Evolutionary conservation across 495 filamentous ascomycete species (phyloP).

Genomic region (Xylaria venustula): DNA sequence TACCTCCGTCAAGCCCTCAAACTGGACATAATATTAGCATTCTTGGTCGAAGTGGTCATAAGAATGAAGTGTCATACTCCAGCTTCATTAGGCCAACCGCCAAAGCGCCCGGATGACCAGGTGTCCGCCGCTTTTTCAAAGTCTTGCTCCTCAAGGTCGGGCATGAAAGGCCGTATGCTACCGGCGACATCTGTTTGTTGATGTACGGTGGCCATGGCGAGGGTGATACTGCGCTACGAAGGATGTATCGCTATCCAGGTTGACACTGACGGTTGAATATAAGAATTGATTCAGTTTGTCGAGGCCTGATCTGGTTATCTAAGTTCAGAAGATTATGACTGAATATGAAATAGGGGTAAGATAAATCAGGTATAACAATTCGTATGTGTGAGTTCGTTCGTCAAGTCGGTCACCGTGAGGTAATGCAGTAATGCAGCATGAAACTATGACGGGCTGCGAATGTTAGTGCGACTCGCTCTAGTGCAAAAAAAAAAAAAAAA

Average conservation of each 20-base stretch:
- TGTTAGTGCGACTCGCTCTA: too few species aligned
- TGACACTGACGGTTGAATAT: too few species aligned
- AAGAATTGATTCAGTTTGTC: too few species aligned
- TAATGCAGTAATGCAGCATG: too few species aligned
- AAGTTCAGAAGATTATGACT: too few species aligned
- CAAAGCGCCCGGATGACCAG: conserved; percentile 2
- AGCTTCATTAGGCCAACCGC: conserved; percentile 46
- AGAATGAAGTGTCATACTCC: conserved; percentile 30
- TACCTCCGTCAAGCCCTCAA: conserved; percentile 45
- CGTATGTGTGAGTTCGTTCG: background rate
- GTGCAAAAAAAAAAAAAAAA: too few species aligned
- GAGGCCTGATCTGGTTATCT: too few species aligned
- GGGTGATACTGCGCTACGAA: background rate
- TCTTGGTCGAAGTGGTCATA: background rate
- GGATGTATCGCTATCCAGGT: too few species aligned
- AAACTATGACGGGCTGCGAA: too few species aligned
- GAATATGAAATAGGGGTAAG: background rate
- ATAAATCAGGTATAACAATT: background rate
- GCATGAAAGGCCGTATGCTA: background rate
- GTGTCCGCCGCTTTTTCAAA: conserved; percentile 2
- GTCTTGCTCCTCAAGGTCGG: conserved; percentile 1
- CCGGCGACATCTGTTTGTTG: background rate
- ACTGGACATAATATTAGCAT: conserved; percentile 29
- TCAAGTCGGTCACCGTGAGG: background rate
- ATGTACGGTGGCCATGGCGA: background rate